Percentiles rank a stretch among this genome's conserved stretches.
Evolutionary conservation across 352 stramenopile species (phyloP).

Genomic region (Phytophthora boehmeriae): DNA sequence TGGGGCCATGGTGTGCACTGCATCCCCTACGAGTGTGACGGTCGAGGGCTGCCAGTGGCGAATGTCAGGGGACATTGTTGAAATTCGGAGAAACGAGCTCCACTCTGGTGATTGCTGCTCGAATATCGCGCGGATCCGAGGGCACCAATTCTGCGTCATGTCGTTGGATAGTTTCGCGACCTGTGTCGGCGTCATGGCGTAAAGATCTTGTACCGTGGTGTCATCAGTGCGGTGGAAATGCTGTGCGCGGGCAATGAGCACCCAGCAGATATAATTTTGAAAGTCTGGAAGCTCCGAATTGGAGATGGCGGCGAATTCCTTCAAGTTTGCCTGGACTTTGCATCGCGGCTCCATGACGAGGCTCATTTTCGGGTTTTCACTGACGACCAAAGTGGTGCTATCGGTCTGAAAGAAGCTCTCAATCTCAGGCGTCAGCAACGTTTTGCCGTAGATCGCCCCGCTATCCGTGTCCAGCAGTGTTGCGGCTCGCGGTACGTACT

Average conservation of each 20-base stretch:
- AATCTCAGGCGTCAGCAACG: slow-evolving; percentile 51
- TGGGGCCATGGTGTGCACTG: slow-evolving; percentile 66
- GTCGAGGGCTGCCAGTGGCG: slow-evolving; percentile 43
- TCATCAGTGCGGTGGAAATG: slow-evolving; percentile 45
- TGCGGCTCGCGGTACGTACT: slow-evolving; percentile 53
- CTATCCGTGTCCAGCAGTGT: slow-evolving; percentile 67
- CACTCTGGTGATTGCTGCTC: slow-evolving; percentile 49
- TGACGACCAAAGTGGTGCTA: slow-evolving; percentile 55
- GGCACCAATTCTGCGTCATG: slow-evolving; percentile 59
- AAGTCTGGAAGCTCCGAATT: slow-evolving; percentile 23
- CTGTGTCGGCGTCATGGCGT: slow-evolving; percentile 47
- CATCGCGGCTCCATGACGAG: slow-evolving; percentile 63
- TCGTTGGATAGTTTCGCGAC: slow-evolving; percentile 54
- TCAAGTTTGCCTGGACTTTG: slow-evolving; percentile 35
- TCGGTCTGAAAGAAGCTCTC: slow-evolving; percentile 50
- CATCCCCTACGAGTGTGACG: slow-evolving; percentile 66
- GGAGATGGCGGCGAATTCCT: slow-evolving; percentile 31
- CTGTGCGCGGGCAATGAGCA: slow-evolving; percentile 52
- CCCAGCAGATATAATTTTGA: slow-evolving; percentile 69
- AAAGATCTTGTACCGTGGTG: slow-evolving; percentile 46
- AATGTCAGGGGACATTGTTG: slow-evolving; percentile 61
- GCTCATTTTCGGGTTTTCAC: slow-evolving; percentile 50
- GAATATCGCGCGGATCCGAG: slow-evolving; percentile 47
- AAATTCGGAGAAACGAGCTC: slow-evolving; percentile 68
- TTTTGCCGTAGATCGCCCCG: slow-evolving; percentile 75